Conservation (phyloP, 2,329 filamentous ascomycete species). For the Pseudocercospora cruenta region DNA sequence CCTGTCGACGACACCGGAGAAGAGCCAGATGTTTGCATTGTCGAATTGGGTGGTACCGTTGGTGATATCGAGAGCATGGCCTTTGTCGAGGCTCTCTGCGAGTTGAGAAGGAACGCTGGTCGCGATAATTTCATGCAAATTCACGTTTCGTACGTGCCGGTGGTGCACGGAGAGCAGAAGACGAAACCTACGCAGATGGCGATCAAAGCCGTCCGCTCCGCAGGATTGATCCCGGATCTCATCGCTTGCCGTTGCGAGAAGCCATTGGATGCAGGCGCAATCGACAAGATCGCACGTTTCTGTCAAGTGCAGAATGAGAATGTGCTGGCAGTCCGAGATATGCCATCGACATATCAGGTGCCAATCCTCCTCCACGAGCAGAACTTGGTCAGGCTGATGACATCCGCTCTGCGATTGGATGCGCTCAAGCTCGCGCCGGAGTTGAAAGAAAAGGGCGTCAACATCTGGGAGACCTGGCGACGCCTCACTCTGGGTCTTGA, state of each 20-base stretch:
- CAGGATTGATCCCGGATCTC: conserved; percentile 66
- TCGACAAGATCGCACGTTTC: conserved; percentile 84
- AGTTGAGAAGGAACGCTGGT: conserved; percentile 73
- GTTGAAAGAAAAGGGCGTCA: conserved; percentile 64
- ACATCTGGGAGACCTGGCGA: conserved; percentile 81
- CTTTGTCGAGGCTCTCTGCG: conserved; percentile 83
- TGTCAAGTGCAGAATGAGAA: conserved; percentile 86
- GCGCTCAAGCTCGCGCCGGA: conserved; percentile 50
- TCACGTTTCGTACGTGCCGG: conserved; percentile 84
- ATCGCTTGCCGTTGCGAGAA: conserved; percentile 91
- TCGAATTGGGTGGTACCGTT: conserved; percentile 70
- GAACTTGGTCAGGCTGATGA: conserved; percentile 70
- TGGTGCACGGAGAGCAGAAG: conserved; percentile 80
- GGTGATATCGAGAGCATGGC: conserved; percentile 86
- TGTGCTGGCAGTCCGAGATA: conserved; percentile 84
- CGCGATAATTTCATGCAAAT: conserved; percentile 85
- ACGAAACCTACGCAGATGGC: conserved; percentile 96
- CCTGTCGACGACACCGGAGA: conserved; percentile 83
- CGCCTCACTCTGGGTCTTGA: conserved; percentile 68
- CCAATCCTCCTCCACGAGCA: conserved; percentile 88
- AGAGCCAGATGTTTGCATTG: conserved; percentile 89
- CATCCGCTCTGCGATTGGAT: conserved; percentile 67
- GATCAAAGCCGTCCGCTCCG: conserved; percentile 80
- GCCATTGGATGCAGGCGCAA: conserved; percentile 71
- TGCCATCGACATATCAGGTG: conserved; percentile 90